A percentile compares a stretch with the other conserved stretches of the same genome.
Evolutionary conservation across 75 land plant species (phyloP).

Genomic region (Picea glauca): DNA sequence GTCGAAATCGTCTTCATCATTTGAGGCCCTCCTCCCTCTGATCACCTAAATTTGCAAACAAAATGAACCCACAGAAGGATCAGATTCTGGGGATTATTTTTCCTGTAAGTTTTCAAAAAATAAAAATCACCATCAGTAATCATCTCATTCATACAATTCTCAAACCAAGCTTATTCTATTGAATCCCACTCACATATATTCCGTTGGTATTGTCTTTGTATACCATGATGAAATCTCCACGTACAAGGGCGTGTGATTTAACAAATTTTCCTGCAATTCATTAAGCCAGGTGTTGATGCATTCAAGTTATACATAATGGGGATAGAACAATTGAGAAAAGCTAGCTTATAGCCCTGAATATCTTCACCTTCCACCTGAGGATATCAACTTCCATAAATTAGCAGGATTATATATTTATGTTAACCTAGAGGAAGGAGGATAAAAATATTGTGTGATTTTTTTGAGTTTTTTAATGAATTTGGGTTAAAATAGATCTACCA

Average conservation of each 20-base stretch:
- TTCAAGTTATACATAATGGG: too few species aligned
- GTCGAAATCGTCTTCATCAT: background rate
- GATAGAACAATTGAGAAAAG: too few species aligned
- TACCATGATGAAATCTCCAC: constrained; percentile 5
- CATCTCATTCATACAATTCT: background rate
- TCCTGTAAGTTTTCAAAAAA: background rate
- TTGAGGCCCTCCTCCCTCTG: background rate
- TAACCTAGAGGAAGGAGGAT: too few species aligned
- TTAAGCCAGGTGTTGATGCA: too few species aligned
- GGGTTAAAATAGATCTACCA: too few species aligned
- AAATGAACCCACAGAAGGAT: background rate
- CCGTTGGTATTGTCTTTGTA: constrained; percentile 8
- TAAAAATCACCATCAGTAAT: background rate
- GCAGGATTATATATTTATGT: too few species aligned
- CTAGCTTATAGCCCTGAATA: too few species aligned
- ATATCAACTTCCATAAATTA: too few species aligned
- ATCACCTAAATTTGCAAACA: background rate
- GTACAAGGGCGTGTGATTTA: background rate
- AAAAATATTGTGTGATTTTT: too few species aligned
- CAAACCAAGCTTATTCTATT: background rate
- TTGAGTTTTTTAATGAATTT: too few species aligned
- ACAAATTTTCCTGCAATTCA: constrained; percentile 2
- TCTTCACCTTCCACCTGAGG: too few species aligned
- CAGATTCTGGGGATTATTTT: background rate
- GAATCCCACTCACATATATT: background rate